phyloP scores from a whole-genome alignment of 2,329 filamentous ascomycete species.

The Talaromyces albobiverticillius region DNA sequence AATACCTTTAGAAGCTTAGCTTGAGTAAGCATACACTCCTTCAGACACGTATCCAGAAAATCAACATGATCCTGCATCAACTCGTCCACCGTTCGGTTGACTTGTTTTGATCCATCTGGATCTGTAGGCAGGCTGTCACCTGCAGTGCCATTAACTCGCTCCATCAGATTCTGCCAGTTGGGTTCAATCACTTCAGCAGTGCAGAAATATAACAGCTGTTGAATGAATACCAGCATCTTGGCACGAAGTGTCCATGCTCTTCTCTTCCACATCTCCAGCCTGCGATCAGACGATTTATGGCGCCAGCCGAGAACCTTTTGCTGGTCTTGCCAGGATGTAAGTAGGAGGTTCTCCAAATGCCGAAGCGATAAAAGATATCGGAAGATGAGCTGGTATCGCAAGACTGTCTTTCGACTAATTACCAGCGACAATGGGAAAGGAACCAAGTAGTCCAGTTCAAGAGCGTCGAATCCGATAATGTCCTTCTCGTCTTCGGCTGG shows the following conservation, averaged over 20 bases:
- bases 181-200: conserved; percentile 96
- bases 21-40: conserved; percentile 98
- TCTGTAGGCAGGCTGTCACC: conserved; percentile 27
- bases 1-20: conserved; percentile 86
- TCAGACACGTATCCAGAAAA: conserved; percentile 94
- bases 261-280: conserved; percentile 88
- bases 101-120: conserved; percentile 41
- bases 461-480: conserved; percentile 83
- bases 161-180: conserved; percentile 93
- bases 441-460: conserved; percentile 91
- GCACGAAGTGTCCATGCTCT: conserved; percentile 87
- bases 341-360: conserved; percentile 83
- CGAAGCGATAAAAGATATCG: conserved; percentile 87
- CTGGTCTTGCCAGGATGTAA: conserved; percentile 86
- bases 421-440: conserved; percentile 95
- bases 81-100: conserved; percentile 86
- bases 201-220: conserved; percentile 95
- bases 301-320: conserved; percentile 78
- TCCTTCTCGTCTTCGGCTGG: conserved; percentile 72
- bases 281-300: conserved; percentile 68
- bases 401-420: conserved; percentile 93
- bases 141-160: conserved; percentile 65
- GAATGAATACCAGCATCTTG: conserved; percentile 94
- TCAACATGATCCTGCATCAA: conserved; percentile 99
- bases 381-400: conserved; percentile 93